Evolutionary conservation across 345 rosid genomes (phyloP).

Genomic region (Corchorus capsularis): DNA sequence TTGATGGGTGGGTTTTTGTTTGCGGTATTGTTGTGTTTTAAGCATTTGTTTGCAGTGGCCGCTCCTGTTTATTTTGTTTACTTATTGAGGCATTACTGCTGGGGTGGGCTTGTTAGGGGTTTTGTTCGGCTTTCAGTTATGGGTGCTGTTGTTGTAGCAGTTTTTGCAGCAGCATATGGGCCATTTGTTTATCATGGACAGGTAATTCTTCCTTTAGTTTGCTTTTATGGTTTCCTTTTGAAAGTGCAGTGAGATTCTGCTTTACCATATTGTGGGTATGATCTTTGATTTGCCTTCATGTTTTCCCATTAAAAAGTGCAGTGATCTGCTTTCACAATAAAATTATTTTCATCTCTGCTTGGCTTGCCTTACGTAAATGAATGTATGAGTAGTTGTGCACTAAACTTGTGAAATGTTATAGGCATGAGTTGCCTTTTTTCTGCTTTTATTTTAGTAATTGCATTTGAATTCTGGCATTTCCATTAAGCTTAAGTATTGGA

Average conservation of each 20-base stretch:
- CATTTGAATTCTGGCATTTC: not conserved
- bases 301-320: not conserved
- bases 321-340: too few relatives aligned
- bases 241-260: not conserved
- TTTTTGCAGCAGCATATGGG: conserved; percentile 70
- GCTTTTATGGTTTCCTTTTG: not conserved
- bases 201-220: conserved; percentile 40
- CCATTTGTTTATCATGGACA: conserved; percentile 80
- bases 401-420: not conserved
- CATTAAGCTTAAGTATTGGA: not conserved
- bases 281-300: not conserved
- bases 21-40: conserved; percentile 77
- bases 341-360: not conserved
- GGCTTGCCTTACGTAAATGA: not conserved
- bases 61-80: conserved; percentile 93
- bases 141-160: conserved; percentile 68
- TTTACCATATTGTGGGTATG: not conserved
- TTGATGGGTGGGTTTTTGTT: conserved; percentile 79
- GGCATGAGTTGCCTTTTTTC: not conserved
- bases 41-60: conserved; percentile 93
- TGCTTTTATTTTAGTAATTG: not conserved
- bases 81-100: conserved; percentile 79
- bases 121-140: conserved; percentile 49
- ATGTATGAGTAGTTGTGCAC: not conserved
- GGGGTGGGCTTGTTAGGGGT: conserved; percentile 59